Percentiles rank a stretch among this genome's conserved stretches.
phyloP scores from a whole-genome alignment of 495 filamentous ascomycete genomes.

The Aspergillus ellipticus region DNA sequence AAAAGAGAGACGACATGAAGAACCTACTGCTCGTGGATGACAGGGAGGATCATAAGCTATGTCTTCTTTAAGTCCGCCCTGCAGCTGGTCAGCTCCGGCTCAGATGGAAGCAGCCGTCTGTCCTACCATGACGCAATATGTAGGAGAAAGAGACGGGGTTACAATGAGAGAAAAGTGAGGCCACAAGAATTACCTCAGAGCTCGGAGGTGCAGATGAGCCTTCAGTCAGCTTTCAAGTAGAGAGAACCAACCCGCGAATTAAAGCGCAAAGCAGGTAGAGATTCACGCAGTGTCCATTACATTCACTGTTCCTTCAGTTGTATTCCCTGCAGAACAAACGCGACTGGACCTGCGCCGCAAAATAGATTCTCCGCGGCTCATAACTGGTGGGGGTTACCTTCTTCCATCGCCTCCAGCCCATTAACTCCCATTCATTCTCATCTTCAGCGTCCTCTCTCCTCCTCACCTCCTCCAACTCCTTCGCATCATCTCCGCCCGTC shows the following conservation, averaged over 20 bases:
- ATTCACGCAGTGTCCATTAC: background rate
- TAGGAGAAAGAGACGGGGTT: background rate
- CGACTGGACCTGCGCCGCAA: conserved; percentile 27
- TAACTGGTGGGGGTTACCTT: conserved; percentile 24
- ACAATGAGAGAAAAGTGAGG: background rate
- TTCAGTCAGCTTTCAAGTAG: background rate
- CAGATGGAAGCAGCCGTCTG: background rate
- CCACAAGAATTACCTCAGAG: background rate
- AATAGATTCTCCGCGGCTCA: conserved; percentile 40
- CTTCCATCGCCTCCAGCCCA: conserved; percentile 12
- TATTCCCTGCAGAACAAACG: background rate
- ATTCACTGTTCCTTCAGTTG: background rate
- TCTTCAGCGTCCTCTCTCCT: conserved; percentile 7
- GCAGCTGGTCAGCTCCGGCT: conserved; percentile 5
- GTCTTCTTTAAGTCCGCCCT: conserved; percentile 63
- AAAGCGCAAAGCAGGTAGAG: background rate
- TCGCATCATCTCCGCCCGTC: background rate
- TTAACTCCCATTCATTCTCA: conserved; percentile 6
- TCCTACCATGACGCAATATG: conserved; percentile 47
- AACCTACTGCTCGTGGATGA: conserved; percentile 79
- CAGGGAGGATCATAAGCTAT: conserved; percentile 75
- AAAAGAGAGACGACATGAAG: conserved; percentile 1
- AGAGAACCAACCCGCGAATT: background rate
- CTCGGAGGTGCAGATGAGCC: background rate
- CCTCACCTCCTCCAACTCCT: background rate